Percentiles rank a stretch among this genome's conserved stretches.
These are phyloP conservation scores for Rusavskia elegans DNA, from an alignment of 495 filamentous ascomycete species.

Conservation along the genomic window DNA sequence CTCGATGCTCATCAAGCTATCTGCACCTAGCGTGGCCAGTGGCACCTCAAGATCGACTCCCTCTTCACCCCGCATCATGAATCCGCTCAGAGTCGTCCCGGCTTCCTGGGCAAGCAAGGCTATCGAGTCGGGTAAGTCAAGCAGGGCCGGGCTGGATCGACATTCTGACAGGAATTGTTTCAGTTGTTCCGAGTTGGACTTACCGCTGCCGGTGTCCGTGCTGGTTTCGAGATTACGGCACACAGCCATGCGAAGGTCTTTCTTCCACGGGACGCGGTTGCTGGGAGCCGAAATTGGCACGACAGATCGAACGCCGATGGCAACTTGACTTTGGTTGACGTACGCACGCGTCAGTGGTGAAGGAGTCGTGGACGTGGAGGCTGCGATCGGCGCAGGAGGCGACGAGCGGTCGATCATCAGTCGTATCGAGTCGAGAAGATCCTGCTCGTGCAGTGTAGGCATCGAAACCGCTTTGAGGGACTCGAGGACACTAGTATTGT, in stretches of 20 bases:
- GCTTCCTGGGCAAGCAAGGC: slow-evolving; percentile 17
- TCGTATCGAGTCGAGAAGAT: slow-evolving; percentile 7
- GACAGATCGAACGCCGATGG: too few relatives aligned
- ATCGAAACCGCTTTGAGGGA: background rate
- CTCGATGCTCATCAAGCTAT: slow-evolving; percentile 26
- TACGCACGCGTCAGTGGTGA: slow-evolving; percentile 5
- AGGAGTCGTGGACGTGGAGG: background rate
- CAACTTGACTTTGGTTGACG: too few relatives aligned
- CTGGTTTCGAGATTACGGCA: too few relatives aligned
- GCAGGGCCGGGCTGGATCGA: slow-evolving; percentile 20
- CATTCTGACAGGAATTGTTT: slow-evolving; percentile 5
- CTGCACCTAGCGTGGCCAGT: slow-evolving; percentile 12
- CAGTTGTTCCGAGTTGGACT: too few relatives aligned
- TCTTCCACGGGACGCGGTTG: too few relatives aligned
- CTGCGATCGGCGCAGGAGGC: background rate
- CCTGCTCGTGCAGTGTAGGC: slow-evolving; percentile 3
- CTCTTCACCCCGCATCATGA: background rate
- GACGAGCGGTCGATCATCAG: background rate
- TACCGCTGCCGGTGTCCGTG: too few relatives aligned
- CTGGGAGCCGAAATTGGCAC: too few relatives aligned
- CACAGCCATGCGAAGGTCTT: too few relatives aligned
- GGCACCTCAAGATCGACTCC: too few relatives aligned
- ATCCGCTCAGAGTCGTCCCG: slow-evolving; percentile 12
- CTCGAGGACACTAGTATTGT: background rate
- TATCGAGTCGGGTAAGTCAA: slow-evolving; percentile 16